These are phyloP conservation scores for Acidomyces sp. DNA, from an alignment of 495 filamentous ascomycete genomes.

Conservation along the genomic window DNA sequence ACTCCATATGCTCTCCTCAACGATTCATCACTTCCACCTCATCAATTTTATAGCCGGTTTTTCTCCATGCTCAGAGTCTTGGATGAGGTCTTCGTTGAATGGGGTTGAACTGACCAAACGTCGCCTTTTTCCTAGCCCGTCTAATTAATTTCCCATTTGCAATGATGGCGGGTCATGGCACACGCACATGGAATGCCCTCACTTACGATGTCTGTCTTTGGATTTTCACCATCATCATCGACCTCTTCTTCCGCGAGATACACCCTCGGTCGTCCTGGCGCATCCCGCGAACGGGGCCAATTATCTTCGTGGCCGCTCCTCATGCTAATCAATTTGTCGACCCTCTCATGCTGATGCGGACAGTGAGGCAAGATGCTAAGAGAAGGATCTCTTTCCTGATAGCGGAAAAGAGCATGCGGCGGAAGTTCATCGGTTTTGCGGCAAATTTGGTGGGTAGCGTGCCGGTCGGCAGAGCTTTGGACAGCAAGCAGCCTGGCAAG, in stretches of 20 bases:
- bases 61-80: no score
- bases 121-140: no score
- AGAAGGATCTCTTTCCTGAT: conserved; percentile 85
- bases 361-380: conserved; percentile 68
- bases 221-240: conserved; percentile 70
- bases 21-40: no score
- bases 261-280: conserved; percentile 90
- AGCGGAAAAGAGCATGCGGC: conserved; percentile 81
- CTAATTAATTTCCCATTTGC: no score
- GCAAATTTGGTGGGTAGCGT: conserved; percentile 72
- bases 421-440: conserved; percentile 72
- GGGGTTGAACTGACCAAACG: no score
- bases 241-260: conserved; percentile 95
- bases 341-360: conserved; percentile 83
- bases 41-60: no score
- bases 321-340: conserved; percentile 99
- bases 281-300: conserved; percentile 70
- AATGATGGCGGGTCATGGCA: conserved; percentile 3
- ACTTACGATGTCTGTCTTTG: conserved; percentile 69
- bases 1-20: no score
- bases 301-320: conserved; percentile 95
- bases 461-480: conserved; percentile 78
- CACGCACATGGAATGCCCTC: conserved; percentile 1
- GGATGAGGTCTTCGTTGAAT: no score
- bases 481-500: conserved; percentile 62